phyloP scores from a whole-genome alignment of 2,329 filamentous ascomycete genomes.

The Fusarium poae region DNA sequence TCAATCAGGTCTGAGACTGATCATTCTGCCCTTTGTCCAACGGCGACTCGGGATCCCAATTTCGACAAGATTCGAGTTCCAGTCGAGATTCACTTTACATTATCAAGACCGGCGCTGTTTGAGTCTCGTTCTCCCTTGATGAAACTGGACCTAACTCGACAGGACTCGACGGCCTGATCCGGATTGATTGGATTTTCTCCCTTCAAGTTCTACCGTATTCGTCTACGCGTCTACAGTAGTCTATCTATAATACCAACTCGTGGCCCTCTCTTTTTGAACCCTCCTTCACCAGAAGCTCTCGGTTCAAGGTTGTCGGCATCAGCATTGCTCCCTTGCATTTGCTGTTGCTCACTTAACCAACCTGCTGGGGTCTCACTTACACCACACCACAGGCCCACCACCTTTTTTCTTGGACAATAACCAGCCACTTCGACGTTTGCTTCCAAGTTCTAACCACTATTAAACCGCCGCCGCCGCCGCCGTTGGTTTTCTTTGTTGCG shows the following conservation, averaged over 20 bases:
- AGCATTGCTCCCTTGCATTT: conserved; percentile 41
- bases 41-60: conserved; percentile 15
- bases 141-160: background rate
- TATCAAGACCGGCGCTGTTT: conserved; percentile 11
- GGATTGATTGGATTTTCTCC: conserved; percentile 22
- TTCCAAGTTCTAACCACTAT: conserved; percentile 14
- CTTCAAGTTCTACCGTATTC: conserved; percentile 22
- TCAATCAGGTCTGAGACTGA: conserved; percentile 38
- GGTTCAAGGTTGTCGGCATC: conserved; percentile 25
- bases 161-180: background rate
- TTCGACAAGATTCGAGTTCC: conserved; percentile 31
- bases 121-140: conserved; percentile 34
- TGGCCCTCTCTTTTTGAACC: background rate
- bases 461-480: conserved; percentile 24
- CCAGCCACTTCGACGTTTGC: conserved; percentile 23
- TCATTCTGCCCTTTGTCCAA: conserved; percentile 26
- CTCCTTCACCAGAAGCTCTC: conserved; percentile 25
- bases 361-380: conserved; percentile 36
- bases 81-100: conserved; percentile 19
- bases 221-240: conserved; percentile 11
- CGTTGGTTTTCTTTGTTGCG: conserved; percentile 24
- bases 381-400: conserved; percentile 18
- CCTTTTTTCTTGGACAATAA: conserved; percentile 21
- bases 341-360: conserved; percentile 23
- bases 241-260: conserved; percentile 18